Evolutionary conservation across 352 stramenopile species (phyloP), one percentile per base, ranked within the genome.

Genomic region (Globisporangium barbulae): DNA sequence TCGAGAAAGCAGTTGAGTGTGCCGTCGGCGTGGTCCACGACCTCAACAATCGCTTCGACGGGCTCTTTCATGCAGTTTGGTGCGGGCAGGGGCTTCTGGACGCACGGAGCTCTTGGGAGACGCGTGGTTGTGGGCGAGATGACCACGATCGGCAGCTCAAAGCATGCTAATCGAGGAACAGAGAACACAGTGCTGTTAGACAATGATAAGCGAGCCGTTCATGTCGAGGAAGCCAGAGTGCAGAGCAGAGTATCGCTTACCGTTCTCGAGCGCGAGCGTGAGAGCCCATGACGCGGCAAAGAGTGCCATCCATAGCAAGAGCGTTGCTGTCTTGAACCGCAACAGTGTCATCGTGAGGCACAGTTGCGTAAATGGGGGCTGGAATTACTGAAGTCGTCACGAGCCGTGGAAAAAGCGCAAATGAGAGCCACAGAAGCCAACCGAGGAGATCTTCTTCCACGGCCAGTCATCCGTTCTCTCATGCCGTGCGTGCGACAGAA

Each of bases 11-110:
- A 63, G 39, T 63, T 63, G 9, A n/a, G 41, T 3, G 37, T 15
- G 17, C 42, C 42, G 9, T 63, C 57, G 7, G 19, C 17, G 31
- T 63, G 57, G 22, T 63, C 57, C 19, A 63, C 57, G 25, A 63
- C 31, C 28, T 63, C 57, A n/a, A 63, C n/a, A 41, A 55, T 55
- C 19, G 57, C 41, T 30, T 53, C 45, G 15, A 63, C 28, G 7
- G 57, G 57, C 12, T 49, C 30, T 13, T 63, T 63, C 57, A 63
- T 63, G 42, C 57, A 63, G 44, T 63, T 25, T 8, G 42, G 28
- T 6, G 57, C 25, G 8, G 57, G 57, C 19, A 44, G 15, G 19
- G 57, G 57, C 28, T 54, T 49, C 21, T 63, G 57, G 21, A 33
- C 5, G 15, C 57, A 63, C 1, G 41, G 19, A 31, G 37, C 22